phyloP scores from a whole-genome alignment of 192 early-diverging fungal species.

The Pilaira anomala region DNA sequence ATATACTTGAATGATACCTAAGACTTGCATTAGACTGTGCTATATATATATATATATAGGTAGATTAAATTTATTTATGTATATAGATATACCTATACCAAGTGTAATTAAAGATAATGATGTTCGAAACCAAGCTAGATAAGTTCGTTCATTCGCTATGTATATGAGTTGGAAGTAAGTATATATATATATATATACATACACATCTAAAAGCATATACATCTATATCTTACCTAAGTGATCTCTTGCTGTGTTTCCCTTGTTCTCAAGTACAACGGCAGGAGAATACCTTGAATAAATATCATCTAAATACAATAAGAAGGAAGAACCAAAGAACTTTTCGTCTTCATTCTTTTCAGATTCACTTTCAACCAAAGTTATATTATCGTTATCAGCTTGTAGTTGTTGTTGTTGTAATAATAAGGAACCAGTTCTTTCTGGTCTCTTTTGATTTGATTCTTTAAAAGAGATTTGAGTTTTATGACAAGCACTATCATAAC shows the following conservation, averaged over 20 bases:
- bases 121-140: conserved; percentile 71
- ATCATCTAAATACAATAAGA: neutral
- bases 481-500: too few relatives aligned
- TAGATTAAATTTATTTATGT: neutral
- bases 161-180: too few relatives aligned
- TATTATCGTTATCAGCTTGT: neutral
- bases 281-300: conserved; percentile 16
- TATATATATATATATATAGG: neutral
- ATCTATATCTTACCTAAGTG: conserved; percentile 72
- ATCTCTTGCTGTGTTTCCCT: conserved; percentile 71
- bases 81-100: conserved; percentile 48
- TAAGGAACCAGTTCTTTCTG: neutral
- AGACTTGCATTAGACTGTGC: conserved; percentile 1
- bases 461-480: neutral
- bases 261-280: conserved; percentile 58
- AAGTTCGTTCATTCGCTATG: conserved; percentile 72
- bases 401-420: too few relatives aligned
- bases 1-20: conserved; percentile 69
- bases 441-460: neutral
- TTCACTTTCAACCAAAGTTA: neutral
- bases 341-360: too few relatives aligned
- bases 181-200: too few relatives aligned
- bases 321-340: too few relatives aligned
- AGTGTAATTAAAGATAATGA: conserved; percentile 69
- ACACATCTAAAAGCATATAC: too few relatives aligned